Evolutionary conservation across 139 green algal species (phyloP).

Genomic region (Mychonastes homosphaera): DNA sequence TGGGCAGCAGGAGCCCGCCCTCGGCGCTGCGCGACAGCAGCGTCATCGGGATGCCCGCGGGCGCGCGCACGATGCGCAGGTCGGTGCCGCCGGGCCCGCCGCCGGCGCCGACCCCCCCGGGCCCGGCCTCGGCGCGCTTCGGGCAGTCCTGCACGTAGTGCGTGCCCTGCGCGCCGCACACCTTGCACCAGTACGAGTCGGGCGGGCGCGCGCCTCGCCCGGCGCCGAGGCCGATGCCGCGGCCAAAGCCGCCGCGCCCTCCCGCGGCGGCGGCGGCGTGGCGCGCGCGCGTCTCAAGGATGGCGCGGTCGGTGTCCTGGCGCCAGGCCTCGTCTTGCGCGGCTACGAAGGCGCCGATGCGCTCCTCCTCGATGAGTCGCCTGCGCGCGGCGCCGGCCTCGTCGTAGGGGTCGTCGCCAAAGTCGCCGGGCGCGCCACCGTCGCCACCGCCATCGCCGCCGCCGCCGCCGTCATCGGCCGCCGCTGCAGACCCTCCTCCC

Average conservation of each 20-base stretch:
- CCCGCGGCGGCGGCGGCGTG: constrained; percentile 10
- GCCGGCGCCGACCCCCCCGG: no score
- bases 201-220: no score
- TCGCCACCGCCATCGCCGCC: neutral
- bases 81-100: constrained; percentile 3
- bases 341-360: constrained; percentile 8
- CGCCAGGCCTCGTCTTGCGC: constrained; percentile 22
- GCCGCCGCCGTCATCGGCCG: neutral
- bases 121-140: constrained; percentile 44
- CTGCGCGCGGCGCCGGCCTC: constrained; percentile 7
- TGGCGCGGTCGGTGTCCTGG: constrained; percentile 5
- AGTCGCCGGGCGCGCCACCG: constrained; percentile 20
- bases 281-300: constrained; percentile 7
- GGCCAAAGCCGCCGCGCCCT: constrained; percentile 20
- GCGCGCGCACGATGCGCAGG: constrained; percentile 30
- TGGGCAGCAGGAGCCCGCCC: constrained; percentile 47
- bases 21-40: constrained; percentile 32
- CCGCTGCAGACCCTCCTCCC: constrained; percentile 4
- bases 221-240: constrained; percentile 6
- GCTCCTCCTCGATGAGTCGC: constrained; percentile 3
- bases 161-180: constrained; percentile 33
- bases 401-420: constrained; percentile 35
- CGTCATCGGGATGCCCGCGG: constrained; percentile 53
- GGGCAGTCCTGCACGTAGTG: constrained; percentile 65
- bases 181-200: constrained; percentile 38